Base-by-base conservation (phyloP, 2,329 filamentous ascomycete genomes). In the Diaporthe helianthi region DNA sequence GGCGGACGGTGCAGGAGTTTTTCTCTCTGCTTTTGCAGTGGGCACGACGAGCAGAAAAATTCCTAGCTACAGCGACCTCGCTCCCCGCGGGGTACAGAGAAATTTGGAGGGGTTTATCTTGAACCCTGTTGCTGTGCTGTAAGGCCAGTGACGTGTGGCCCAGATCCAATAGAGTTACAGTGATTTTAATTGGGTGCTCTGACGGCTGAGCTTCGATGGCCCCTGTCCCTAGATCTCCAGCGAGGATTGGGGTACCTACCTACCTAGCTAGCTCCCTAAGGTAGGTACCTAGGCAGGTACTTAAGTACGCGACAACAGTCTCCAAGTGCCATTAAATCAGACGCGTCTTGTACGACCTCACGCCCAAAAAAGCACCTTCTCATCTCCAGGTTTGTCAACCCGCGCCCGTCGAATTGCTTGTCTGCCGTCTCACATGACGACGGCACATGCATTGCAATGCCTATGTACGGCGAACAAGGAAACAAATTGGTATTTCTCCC, bases 391-490 rank as follows among this genome's bases (percentile, higher is more conserved):
- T 36, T 22, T 24, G 44, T 6, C 41, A 26, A 36, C 19, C 58
- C 44, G n/a, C n/a, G 15, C 38, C 22, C 33, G 17, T 53, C 54
- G 38, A 31, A n/a, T 36, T 17, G n/a, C 31, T 54, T 41, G 17
- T 47, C 41, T 44, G 29, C 49, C 36, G 36, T 53, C 47, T 22
- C 17, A 7, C 29, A 26, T 63, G 38, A 36, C 52, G 38, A 36
- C 52, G 53, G 29, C 66, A 41, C 36, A 69, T 66, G 53, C 53
- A 54, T 71, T 67, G 24, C 53, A 22, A 71, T 71, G 69, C 69
- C 69, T 71, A 97, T 97, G 93, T 96, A 97, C 80, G 93, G 93
- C 74, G 94, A 97, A 78, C 83, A 93, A 70, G 93, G 92, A 63
- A 92, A 93, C 79, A 97, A 97, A 81, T 83, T 97, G 81, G 93